A percentile compares a stretch with the other conserved stretches of the same genome.
Evolutionary conservation across 495 filamentous ascomycete genomes (phyloP).

Genomic region (Cryomyces antarcticus): DNA sequence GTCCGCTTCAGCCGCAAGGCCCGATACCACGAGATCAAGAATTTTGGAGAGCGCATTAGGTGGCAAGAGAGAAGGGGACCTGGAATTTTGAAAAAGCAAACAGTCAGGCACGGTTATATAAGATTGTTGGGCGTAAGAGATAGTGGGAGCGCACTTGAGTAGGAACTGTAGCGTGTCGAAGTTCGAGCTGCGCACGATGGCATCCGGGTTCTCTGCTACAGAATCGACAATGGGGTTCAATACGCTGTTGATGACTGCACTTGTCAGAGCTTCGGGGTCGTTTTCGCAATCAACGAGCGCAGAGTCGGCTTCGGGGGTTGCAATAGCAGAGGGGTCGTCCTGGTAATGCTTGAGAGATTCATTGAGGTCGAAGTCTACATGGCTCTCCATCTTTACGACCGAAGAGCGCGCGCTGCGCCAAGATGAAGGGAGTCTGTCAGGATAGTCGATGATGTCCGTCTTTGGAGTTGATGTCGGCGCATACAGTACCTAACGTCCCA

Average conservation of each 20-base stretch:
- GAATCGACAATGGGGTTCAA: constrained; percentile 88
- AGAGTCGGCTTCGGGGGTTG: constrained; percentile 71
- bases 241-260: constrained; percentile 56
- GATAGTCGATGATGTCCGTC: not conserved
- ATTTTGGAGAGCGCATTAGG: constrained; percentile 72
- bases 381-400: constrained; percentile 42
- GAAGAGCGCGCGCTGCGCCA: not conserved
- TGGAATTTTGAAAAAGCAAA: constrained; percentile 49
- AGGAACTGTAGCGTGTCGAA: constrained; percentile 92
- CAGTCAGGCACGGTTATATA: constrained; percentile 23
- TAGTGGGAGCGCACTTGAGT: constrained; percentile 75
- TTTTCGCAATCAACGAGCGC: constrained; percentile 78
- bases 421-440: not conserved
- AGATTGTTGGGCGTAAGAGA: constrained; percentile 25
- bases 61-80: constrained; percentile 66
- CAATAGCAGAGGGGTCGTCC: constrained; percentile 64
- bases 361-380: constrained; percentile 79
- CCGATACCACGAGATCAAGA: constrained; percentile 80
- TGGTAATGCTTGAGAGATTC: constrained; percentile 88
- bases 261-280: constrained; percentile 66
- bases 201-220: constrained; percentile 77
- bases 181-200: constrained; percentile 50
- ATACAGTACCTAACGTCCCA: too few relatives aligned
- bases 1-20: constrained; percentile 83
- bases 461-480: too few relatives aligned